Percentiles rank a stretch among this genome's conserved stretches.
phyloP scores from a whole-genome alignment of 305 asterid genomes.

The Petunia hybrid region DNA sequence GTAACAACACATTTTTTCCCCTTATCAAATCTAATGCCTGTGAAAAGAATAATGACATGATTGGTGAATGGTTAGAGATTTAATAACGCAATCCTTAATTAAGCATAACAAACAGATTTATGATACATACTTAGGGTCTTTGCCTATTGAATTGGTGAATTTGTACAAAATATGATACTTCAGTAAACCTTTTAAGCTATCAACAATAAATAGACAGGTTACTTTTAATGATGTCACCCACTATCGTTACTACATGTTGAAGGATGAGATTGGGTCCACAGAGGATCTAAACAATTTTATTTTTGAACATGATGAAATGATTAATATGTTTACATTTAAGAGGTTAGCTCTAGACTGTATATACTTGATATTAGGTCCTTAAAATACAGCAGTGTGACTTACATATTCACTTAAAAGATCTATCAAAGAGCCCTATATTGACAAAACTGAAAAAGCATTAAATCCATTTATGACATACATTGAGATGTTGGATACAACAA shows the following conservation, averaged over 20 bases:
- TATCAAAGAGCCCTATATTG: background rate
- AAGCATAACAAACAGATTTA: background rate
- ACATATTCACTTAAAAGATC: background rate
- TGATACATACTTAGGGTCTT: background rate
- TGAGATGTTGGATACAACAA: background rate
- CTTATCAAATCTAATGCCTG: slow-evolving; percentile 94
- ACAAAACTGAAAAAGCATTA: background rate
- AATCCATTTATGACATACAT: background rate
- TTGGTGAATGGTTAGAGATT: background rate
- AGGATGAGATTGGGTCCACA: too few relatives aligned
- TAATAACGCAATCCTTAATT: background rate
- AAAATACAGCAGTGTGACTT: background rate
- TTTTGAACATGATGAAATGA: background rate
- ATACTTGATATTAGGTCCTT: background rate
- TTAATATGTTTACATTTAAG: background rate
- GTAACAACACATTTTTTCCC: slow-evolving; percentile 77
- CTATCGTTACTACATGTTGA: background rate
- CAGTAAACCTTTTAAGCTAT: background rate
- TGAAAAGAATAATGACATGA: slow-evolving; percentile 4
- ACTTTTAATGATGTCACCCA: background rate
- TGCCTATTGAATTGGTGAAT: slow-evolving; percentile 11
- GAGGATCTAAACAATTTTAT: too few relatives aligned
- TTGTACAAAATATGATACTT: slow-evolving; percentile 12
- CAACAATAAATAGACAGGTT: background rate
- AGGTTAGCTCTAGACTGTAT: background rate